Base-by-base conservation (phyloP, 1,284 basidiomycete genomes). In the Sanghuangporus weigelae region DNA sequence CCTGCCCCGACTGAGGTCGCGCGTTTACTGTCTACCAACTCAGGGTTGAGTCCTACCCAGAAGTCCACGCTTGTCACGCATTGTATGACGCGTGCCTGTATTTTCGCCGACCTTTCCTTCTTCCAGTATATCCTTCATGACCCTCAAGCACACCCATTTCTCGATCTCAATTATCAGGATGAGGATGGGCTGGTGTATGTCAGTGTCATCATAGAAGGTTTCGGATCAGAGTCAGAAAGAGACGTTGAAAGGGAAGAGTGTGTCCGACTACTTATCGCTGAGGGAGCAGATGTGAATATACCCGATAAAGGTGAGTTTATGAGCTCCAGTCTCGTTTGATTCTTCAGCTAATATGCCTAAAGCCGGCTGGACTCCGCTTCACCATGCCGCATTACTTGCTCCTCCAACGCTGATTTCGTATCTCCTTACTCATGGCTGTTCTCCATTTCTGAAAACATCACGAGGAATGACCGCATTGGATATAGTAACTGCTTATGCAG, bases 361-460 rank as follows among this genome's bases (percentile, higher is more conserved):
- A 94, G 93, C 84, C 64, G 95, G 96, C 48, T 98, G 96, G 96
- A 95, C 93, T 2, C 88, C 96, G 1, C 79, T 99, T n/a, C 96
- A 98, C 73, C 92, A 96, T 78, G 95, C 96, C 10, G 92, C 90
- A 14, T 77, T 98, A 62, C 79, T 93, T 54, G 89, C 94, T 12
- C 94, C 96, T 40, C 90, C 96, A 6, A 95, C 95, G 0, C 80
- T 98, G 16, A 86, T 98, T 40, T 93, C 95, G 0, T 92, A 94
- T 78, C 81, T 99, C 31, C 88, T 98, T 75, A 96, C 93, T 16
- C 92, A 94, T 69, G 95, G 95, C 48, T 92, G 92, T 63, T 93
- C 92, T 11, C 86, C 92, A 0, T 85, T 92, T 62, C 82, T 86
- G 1, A 72, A 85, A 44, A 96, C 94, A 16, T 82, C 81, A 67